These are phyloP conservation scores for Rhinocladiella similis DNA, from an alignment of 2,329 filamentous ascomycete genomes.

Conservation along the genomic window DNA sequence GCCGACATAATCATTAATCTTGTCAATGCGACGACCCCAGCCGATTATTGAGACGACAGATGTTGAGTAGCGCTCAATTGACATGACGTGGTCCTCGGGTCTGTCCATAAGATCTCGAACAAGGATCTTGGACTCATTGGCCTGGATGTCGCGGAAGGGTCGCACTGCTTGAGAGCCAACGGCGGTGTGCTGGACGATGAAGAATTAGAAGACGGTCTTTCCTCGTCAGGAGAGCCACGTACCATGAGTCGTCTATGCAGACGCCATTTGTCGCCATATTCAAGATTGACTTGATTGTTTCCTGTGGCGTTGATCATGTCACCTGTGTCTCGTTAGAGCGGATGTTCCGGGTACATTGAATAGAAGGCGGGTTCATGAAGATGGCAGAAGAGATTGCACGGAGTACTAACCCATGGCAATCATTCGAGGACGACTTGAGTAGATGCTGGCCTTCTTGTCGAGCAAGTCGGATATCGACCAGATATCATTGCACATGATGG, in stretches of 20 bases:
- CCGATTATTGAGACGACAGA: slow-evolving; percentile 43
- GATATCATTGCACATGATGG: slow-evolving; percentile 38
- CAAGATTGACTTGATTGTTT: slow-evolving; percentile 48
- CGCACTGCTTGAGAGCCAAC: slow-evolving; percentile 58
- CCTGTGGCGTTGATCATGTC: slow-evolving; percentile 37
- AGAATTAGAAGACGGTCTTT: neutral
- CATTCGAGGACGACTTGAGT: slow-evolving; percentile 33
- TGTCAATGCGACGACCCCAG: slow-evolving; percentile 41
- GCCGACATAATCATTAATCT: slow-evolving; percentile 53
- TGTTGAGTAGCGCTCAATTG: slow-evolving; percentile 43
- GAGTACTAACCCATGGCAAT: neutral
- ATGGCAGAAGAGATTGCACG: too few relatives aligned
- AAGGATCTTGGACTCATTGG: slow-evolving; percentile 59
- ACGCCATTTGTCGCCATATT: slow-evolving; percentile 39
- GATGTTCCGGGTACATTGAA: too few relatives aligned
- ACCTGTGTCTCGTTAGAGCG: slow-evolving; percentile 28
- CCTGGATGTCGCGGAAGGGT: slow-evolving; percentile 55
- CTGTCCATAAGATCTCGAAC: slow-evolving; percentile 42
- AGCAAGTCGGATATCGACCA: slow-evolving; percentile 35
- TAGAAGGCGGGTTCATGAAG: too few relatives aligned
- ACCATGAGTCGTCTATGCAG: slow-evolving; percentile 50
- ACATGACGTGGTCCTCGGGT: slow-evolving; percentile 39
- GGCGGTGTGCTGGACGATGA: slow-evolving; percentile 43
- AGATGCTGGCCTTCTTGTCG: slow-evolving; percentile 37
- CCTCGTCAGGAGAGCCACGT: neutral